These are phyloP conservation scores for Fraxinus greggii DNA, from an alignment of 305 asterid species.

Conservation along the genomic window DNA sequence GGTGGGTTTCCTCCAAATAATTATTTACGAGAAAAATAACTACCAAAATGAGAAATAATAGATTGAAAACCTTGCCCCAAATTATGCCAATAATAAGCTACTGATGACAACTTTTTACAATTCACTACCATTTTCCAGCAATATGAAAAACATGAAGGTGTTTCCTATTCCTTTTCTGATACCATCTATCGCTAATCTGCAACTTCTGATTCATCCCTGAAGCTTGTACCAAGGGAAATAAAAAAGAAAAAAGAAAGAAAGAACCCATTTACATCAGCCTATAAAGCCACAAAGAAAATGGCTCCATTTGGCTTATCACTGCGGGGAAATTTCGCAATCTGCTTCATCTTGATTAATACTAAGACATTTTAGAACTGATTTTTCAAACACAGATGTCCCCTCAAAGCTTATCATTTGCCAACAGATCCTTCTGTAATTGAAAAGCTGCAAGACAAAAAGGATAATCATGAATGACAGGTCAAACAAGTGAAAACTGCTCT, in stretches of 20 bases:
- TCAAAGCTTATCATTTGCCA: conserved; percentile 89
- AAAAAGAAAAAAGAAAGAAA: too few species aligned
- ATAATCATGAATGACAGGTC: conserved; percentile 11
- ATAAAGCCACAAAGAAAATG: conserved; percentile 25
- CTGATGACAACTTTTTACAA: background rate
- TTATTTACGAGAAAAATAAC: background rate
- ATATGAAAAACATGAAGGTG: background rate
- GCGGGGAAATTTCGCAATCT: conserved; percentile 34
- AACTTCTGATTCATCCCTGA: background rate
- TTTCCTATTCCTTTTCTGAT: background rate
- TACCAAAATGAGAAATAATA: background rate
- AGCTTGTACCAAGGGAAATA: background rate
- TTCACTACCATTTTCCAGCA: background rate
- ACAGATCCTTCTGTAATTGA: conserved; percentile 58
- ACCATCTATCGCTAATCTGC: background rate
- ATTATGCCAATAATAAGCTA: background rate
- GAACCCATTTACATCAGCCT: conserved; percentile 21
- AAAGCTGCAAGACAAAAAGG: conserved; percentile 54
- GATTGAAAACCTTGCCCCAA: background rate
- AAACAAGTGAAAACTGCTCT: background rate
- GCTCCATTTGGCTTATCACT: conserved; percentile 28
- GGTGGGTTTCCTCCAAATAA: background rate
- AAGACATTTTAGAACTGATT: conserved; percentile 63
- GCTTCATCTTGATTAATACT: conserved; percentile 49
- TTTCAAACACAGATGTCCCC: conserved; percentile 85